Percentiles rank a stretch among this genome's conserved stretches.
These are phyloP conservation scores for Mycena maculata DNA, from an alignment of 768 basidiomycete species.

Conservation along the genomic window DNA sequence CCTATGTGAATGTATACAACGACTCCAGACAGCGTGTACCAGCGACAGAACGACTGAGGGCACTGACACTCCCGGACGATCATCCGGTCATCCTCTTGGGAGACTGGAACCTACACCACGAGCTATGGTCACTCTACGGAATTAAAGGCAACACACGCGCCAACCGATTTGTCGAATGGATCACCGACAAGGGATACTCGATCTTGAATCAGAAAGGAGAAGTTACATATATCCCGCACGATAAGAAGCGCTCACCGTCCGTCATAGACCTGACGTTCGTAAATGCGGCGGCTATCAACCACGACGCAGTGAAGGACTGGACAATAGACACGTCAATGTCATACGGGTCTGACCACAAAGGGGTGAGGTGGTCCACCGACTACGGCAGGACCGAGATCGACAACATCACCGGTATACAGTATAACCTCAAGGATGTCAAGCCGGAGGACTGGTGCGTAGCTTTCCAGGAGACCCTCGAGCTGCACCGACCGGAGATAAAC, in stretches of 20 bases:
- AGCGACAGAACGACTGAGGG: neutral
- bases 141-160: neutral
- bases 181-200: neutral
- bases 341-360: conserved; percentile 6
- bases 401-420: neutral
- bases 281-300: neutral
- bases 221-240: conserved; percentile 6
- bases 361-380: neutral
- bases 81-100: neutral
- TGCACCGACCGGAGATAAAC: neutral
- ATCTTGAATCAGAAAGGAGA: conserved; percentile 12
- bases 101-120: conserved; percentile 17
- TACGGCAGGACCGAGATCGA: conserved; percentile 3
- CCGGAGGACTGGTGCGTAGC: neutral
- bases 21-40: conserved; percentile 18
- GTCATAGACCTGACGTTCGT: conserved; percentile 12
- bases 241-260: neutral
- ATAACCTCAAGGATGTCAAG: conserved; percentile 6
- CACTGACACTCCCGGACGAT: neutral
- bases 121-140: neutral
- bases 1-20: conserved; percentile 43
- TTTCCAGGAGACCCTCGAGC: neutral
- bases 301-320: conserved; percentile 13
- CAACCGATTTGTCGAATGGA: neutral
- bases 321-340: neutral